A percentile compares a stretch with the other conserved stretches of the same genome.
phyloP scores from a whole-genome alignment of 179 eudicot genomes.

The Silene coronaria region DNA sequence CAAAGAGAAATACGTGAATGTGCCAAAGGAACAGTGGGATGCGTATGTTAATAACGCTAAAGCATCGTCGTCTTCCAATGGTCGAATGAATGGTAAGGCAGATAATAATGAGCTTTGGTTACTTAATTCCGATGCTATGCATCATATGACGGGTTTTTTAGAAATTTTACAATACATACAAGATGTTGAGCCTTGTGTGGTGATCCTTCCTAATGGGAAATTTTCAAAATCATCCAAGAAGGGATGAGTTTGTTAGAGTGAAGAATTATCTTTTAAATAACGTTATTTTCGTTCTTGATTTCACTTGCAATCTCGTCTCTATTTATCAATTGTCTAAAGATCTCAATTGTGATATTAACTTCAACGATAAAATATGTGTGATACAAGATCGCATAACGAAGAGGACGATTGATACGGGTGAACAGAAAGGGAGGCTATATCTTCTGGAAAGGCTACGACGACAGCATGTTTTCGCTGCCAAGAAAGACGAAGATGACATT shows the following conservation, averaged over 20 bases:
- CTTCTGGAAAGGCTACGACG: not conserved
- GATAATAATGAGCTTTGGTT: not conserved
- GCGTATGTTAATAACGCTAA: too few species aligned
- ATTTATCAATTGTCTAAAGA: not conserved
- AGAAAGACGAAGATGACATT: too few species aligned
- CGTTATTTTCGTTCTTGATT: not conserved
- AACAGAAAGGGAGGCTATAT: not conserved
- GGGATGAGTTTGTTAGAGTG: not conserved
- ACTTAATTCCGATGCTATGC: not conserved
- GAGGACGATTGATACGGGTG: not conserved
- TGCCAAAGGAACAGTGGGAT: too few species aligned
- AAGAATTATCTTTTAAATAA: not conserved
- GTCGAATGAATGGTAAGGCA: too few species aligned
- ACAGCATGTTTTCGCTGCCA: too few species aligned
- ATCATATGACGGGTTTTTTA: not conserved
- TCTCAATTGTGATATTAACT: not conserved
- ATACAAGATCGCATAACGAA: not conserved
- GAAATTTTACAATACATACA: not conserved
- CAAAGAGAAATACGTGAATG: too few species aligned
- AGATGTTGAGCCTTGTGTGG: not conserved
- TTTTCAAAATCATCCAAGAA: not conserved
- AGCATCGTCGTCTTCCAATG: too few species aligned
- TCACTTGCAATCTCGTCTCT: not conserved
- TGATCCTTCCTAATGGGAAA: not conserved
- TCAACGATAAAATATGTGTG: slow-evolving; percentile 3